A percentile compares a stretch with the other conserved stretches of the same genome.
phyloP scores from a whole-genome alignment of 2,329 filamentous ascomycete genomes.

The Byssothecium circinans region DNA sequence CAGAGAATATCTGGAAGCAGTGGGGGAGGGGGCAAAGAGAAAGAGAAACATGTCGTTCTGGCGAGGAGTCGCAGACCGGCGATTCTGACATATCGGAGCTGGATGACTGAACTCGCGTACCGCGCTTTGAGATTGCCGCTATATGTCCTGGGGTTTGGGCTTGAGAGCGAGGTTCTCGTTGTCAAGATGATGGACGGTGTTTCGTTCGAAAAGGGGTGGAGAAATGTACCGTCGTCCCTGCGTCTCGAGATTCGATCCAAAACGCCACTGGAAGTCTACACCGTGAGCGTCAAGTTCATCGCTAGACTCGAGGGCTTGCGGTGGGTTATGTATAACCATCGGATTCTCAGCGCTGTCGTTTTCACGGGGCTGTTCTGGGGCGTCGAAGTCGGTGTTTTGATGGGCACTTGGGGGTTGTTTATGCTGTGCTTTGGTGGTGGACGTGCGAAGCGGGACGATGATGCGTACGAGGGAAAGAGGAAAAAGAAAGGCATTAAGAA shows the following conservation, averaged over 20 bases:
- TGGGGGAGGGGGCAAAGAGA: neutral
- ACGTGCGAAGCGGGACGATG: too few relatives aligned
- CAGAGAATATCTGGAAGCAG: neutral
- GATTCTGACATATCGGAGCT: conserved; percentile 76
- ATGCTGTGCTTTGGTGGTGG: conserved; percentile 43
- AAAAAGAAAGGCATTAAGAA: too few relatives aligned
- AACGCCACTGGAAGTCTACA: conserved; percentile 75
- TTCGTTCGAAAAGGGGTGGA: conserved; percentile 60
- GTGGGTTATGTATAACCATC: conserved; percentile 80
- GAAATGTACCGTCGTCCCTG: conserved; percentile 56
- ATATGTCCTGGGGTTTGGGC: conserved; percentile 67
- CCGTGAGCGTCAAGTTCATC: conserved; percentile 66
- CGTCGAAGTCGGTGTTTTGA: conserved; percentile 69
- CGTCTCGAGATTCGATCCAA: conserved; percentile 71
- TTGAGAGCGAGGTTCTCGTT: conserved; percentile 64
- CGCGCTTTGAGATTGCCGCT: conserved; percentile 57
- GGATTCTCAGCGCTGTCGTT: conserved; percentile 66
- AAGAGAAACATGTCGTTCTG: conserved; percentile 30
- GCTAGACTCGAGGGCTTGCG: conserved; percentile 75
- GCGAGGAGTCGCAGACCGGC: conserved; percentile 68
- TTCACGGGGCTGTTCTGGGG: conserved; percentile 76
- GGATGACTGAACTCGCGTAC: conserved; percentile 30
- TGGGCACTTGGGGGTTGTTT: conserved; percentile 64
- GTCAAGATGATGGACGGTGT: conserved; percentile 75
- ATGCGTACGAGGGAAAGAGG: too few relatives aligned